Base-by-base conservation (phyloP, 75 land plant genomes). In the Pinus taeda region DNA sequence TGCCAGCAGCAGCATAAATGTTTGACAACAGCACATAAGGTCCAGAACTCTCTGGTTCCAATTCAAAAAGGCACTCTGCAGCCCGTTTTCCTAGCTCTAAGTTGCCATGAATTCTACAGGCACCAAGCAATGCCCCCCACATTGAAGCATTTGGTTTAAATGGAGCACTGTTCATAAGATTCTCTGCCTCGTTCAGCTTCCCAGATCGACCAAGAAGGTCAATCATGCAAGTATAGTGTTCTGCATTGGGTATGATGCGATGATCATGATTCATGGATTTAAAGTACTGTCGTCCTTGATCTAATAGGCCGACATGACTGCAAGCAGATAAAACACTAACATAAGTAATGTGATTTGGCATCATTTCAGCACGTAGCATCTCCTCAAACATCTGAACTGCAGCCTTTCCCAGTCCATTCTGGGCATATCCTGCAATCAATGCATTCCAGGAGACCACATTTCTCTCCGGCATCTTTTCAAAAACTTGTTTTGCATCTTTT, bases 381-480 rank as follows among this genome's bases (percentile, higher is more conserved):
- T 80, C 45, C 11, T 59, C 55, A 67, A 90, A 88, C 79, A 88
- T n/a, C n/a, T 74, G 49, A 15, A 90, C 75, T 66, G 92, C 88
- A 37, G 81, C 86, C 12, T 75, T 59, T 36, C 78, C 75, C 18
- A 53, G 75, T 24, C 84, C 86, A 20, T 61, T 55, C 15, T 83
- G 78, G 4, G 78, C 79, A 24, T 85, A 78, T 59, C 92, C 90
- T 63, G 76, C 75, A 87, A 90, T 85, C 90, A 90, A 70, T 3
- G 88, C 67, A 14, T 88, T 88, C 69, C 82, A 84, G 14, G 85
- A 70, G 17, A 86, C 93, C 77, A 76, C 85, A 81, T 91, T 84
- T 13, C 70, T 86, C 17, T 82, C 56, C 3, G 69, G 14, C 79
- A 88, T 63, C 14, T 21, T 73, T 33, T 77, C 79, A 74, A 86